Conservation (phyloP, 1,284 basidiomycete species). For the Boletus austroedulis region DNA sequence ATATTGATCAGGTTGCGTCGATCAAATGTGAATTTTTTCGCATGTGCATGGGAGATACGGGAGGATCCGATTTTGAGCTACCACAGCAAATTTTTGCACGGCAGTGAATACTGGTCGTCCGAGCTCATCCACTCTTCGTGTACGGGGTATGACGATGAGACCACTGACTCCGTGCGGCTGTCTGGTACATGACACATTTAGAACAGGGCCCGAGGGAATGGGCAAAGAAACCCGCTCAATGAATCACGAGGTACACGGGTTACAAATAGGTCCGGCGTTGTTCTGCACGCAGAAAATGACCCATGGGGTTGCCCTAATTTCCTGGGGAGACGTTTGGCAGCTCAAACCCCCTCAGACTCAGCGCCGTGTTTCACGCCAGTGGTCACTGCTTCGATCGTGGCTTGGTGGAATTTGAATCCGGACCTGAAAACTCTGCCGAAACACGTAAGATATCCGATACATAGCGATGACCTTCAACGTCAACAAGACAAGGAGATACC, state of each 20-base stretch:
- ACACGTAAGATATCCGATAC: no score
- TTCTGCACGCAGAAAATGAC: background rate
- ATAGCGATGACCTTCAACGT: no score
- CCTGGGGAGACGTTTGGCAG: background rate
- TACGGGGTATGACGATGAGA: no score
- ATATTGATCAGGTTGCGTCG: background rate
- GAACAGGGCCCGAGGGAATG: no score
- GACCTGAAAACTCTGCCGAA: no score
- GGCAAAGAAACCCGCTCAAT: no score
- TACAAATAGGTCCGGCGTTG: background rate
- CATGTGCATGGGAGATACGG: background rate
- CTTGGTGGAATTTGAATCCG: no score
- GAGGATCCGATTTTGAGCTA: background rate
- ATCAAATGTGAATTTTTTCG: conserved; percentile 2
- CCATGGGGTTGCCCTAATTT: background rate
- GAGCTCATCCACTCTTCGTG: no score
- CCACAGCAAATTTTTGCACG: background rate
- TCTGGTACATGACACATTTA: no score
- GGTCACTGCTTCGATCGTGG: background rate
- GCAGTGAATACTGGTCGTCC: no score
- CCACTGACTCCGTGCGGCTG: no score
- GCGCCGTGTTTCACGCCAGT: conserved; percentile 6
- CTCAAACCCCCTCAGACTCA: background rate
- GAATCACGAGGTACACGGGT: background rate
- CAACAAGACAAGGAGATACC: no score